phyloP scores from a whole-genome alignment of 129 eudicot genomes.

The Centella asiatica region DNA sequence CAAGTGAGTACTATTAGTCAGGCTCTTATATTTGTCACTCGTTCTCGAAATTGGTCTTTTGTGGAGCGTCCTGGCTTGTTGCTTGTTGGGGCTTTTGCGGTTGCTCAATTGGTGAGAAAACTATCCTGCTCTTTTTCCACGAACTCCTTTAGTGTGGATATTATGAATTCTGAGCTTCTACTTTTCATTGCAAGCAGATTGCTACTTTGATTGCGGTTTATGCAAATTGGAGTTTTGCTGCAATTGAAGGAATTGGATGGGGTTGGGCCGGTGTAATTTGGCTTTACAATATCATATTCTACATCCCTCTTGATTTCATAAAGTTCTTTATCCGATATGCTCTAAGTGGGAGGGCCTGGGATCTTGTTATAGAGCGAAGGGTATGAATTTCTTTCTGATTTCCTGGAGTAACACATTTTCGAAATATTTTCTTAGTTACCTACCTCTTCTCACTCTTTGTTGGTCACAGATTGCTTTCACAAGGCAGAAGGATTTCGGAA shows the following conservation, averaged over 20 bases:
- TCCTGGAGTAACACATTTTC: background rate
- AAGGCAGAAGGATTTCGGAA: conserved; percentile 92
- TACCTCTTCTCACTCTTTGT: background rate
- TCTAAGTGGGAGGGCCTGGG: conserved; percentile 97
- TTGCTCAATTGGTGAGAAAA: conserved; percentile 81
- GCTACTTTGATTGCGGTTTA: conserved; percentile 96
- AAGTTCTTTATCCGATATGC: conserved; percentile 88
- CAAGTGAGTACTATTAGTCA: conserved; percentile 99
- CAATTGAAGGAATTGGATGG: conserved; percentile 99
- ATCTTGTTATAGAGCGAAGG: conserved; percentile 93
- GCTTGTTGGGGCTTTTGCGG: conserved; percentile 64
- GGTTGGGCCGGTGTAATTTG: conserved; percentile 99
- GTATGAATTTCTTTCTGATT: conserved; percentile 22
- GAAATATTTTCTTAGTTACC: background rate
- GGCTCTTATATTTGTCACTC: conserved; percentile 92
- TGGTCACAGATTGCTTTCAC: conserved; percentile 81
- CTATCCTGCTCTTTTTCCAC: background rate
- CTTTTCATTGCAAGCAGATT: conserved; percentile 37
- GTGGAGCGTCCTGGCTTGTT: conserved; percentile 92
- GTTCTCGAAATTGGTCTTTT: conserved; percentile 95
- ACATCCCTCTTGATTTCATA: conserved; percentile 81
- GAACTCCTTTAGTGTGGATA: background rate
- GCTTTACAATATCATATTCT: conserved; percentile 84
- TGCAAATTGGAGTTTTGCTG: conserved; percentile 96
- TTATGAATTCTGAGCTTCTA: background rate